Evolutionary conservation across 75 land plant species (phyloP).

Genomic region (Pinus albicaulis): DNA sequence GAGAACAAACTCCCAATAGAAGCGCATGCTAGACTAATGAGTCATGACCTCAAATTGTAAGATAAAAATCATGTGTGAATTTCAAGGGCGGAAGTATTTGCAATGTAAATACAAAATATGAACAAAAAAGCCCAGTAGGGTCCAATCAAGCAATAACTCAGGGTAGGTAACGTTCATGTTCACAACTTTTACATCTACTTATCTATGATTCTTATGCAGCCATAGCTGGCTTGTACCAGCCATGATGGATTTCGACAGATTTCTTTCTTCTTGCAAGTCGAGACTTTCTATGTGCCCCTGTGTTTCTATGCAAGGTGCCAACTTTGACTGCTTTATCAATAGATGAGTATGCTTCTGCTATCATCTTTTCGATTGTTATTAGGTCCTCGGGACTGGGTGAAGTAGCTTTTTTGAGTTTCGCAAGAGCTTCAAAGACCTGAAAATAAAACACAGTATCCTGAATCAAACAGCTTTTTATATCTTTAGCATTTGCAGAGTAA

Average conservation of each 20-base stretch:
- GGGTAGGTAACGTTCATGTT: not conserved
- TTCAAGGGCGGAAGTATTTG: not conserved
- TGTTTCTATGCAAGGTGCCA: slow-evolving; percentile 80
- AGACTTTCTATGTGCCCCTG: slow-evolving; percentile 84
- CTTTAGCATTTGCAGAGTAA: not conserved
- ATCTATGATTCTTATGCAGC: slow-evolving; percentile 18
- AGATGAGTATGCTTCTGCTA: slow-evolving; percentile 78
- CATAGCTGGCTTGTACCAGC: slow-evolving; percentile 77
- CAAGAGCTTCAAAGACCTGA: slow-evolving; percentile 78
- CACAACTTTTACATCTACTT: not conserved
- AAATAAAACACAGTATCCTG: not conserved
- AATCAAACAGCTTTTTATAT: not conserved
- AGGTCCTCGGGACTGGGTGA: slow-evolving; percentile 66
- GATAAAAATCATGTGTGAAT: not conserved
- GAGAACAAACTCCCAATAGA: not conserved
- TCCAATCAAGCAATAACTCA: not conserved
- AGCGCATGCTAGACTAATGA: not conserved
- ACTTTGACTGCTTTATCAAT: slow-evolving; percentile 87
- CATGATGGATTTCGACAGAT: slow-evolving; percentile 76
- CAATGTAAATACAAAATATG: not conserved
- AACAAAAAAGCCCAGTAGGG: not conserved
- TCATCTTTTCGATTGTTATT: slow-evolving; percentile 73
- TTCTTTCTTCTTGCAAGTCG: slow-evolving; percentile 90
- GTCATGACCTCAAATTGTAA: not conserved
- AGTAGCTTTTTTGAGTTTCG: slow-evolving; percentile 62